Conservation (phyloP, 2,329 filamentous ascomycete genomes). For the Ophiostoma australiae region DNA sequence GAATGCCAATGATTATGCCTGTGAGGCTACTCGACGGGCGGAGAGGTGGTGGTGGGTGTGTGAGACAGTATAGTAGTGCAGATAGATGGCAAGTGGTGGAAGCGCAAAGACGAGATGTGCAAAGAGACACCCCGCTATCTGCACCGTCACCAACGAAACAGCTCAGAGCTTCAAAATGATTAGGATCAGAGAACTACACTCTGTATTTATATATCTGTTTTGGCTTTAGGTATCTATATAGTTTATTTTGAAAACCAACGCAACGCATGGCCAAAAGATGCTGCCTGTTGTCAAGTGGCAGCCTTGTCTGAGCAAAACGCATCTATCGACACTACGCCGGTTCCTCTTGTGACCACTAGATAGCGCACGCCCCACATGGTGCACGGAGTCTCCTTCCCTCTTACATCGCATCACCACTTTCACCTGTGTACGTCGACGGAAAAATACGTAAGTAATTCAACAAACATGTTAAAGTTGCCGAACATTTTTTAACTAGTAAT, state of each 20-base stretch:
- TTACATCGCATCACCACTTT: too few relatives aligned
- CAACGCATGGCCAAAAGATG: background rate
- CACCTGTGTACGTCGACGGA: too few relatives aligned
- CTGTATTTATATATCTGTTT: background rate
- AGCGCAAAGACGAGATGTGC: background rate
- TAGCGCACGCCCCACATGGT: too few relatives aligned
- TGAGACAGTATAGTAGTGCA: background rate
- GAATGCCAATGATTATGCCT: background rate
- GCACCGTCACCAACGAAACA: background rate
- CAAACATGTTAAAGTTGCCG: too few relatives aligned
- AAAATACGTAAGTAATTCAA: too few relatives aligned
- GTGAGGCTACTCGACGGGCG: background rate
- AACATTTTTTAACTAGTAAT: too few relatives aligned
- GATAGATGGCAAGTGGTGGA: constrained; percentile 1
- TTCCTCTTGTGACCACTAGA: background rate
- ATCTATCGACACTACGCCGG: background rate
- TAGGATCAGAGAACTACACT: background rate
- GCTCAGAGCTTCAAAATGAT: background rate
- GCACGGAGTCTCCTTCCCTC: too few relatives aligned
- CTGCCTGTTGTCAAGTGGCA: background rate
- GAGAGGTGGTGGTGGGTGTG: too few relatives aligned
- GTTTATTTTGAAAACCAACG: background rate
- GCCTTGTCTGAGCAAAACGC: background rate
- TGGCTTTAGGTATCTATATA: background rate
- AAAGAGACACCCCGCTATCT: background rate